Conservation (phyloP, 352 stramenopile genomes). For the Phytophthora capsici region DNA sequence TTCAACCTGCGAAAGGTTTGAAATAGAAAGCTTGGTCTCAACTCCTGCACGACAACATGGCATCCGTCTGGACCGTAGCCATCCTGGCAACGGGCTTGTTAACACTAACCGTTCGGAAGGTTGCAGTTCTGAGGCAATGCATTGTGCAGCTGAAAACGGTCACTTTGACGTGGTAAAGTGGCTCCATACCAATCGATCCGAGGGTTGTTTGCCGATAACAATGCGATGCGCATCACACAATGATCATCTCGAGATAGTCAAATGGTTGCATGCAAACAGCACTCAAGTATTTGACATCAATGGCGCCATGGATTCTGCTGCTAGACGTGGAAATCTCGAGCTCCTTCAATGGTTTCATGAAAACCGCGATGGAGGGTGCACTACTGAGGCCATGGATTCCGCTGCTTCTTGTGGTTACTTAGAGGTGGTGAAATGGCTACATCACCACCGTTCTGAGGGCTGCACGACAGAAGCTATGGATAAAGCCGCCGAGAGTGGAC, state of each 20-base stretch:
- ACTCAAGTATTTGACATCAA: not conserved
- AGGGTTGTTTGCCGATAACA: not conserved
- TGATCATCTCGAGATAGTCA: not conserved
- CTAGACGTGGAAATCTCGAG: not conserved
- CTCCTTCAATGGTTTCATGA: conserved; percentile 11
- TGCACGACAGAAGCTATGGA: conserved; percentile 14
- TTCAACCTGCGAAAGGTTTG: too few relatives aligned
- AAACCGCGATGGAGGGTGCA: not conserved
- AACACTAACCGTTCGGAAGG: not conserved
- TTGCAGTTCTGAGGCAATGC: not conserved
- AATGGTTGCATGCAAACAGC: conserved; percentile 5
- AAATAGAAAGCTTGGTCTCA: too few relatives aligned
- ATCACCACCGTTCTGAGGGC: not conserved
- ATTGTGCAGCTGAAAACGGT: not conserved
- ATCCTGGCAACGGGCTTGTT: too few relatives aligned
- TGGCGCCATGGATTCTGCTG: conserved; percentile 1
- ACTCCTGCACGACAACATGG: too few relatives aligned
- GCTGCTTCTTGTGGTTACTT: not conserved
- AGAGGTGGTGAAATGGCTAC: not conserved
- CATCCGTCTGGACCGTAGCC: too few relatives aligned
- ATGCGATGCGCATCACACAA: not conserved
- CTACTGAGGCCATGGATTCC: not conserved
- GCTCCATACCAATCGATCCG: conserved; percentile 2
- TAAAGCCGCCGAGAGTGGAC: not conserved
- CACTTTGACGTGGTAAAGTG: conserved; percentile 7